A percentile compares a stretch with the other conserved stretches of the same genome.
Evolutionary conservation across 139 green algal species (phyloP).

Genomic region (Micromonas commoda): DNA sequence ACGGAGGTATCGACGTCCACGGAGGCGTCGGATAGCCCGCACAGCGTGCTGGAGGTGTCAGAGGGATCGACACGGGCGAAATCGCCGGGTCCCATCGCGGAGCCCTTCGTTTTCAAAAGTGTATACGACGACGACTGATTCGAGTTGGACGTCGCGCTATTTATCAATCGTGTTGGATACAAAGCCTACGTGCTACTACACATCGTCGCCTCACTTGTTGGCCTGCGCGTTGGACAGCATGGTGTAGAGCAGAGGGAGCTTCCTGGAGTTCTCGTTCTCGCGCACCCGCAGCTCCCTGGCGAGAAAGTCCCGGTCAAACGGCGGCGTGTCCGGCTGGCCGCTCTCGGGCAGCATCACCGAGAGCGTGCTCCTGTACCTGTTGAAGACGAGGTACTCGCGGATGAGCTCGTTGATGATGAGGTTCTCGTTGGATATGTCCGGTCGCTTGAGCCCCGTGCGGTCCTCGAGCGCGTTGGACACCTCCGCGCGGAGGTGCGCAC

Average conservation of each 20-base stretch:
- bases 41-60: too few relatives aligned
- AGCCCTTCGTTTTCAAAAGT: too few relatives aligned
- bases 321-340: slow-evolving; percentile 5
- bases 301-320: slow-evolving; percentile 11
- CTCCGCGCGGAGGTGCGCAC: slow-evolving; percentile 4
- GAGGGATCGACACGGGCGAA: too few relatives aligned
- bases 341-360: slow-evolving; percentile 24
- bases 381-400: slow-evolving; percentile 52
- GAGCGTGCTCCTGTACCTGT: slow-evolving; percentile 27
- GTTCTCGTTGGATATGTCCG: slow-evolving; percentile 46
- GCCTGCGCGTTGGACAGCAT: neutral
- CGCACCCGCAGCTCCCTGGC: neutral
- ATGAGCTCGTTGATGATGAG: slow-evolving; percentile 62
- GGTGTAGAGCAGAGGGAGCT: slow-evolving; percentile 3
- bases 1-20: too few relatives aligned
- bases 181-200: too few relatives aligned
- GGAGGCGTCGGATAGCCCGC: too few relatives aligned
- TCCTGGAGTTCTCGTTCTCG: neutral
- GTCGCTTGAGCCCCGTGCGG: neutral
- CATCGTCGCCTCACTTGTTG: slow-evolving; percentile 3
- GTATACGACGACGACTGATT: too few relatives aligned
- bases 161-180: too few relatives aligned
- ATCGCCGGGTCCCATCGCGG: too few relatives aligned
- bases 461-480: slow-evolving; percentile 29
- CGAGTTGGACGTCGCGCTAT: too few relatives aligned